phyloP scores from a whole-genome alignment of 1,284 basidiomycete genomes.

The Ustilago bromivora region DNA sequence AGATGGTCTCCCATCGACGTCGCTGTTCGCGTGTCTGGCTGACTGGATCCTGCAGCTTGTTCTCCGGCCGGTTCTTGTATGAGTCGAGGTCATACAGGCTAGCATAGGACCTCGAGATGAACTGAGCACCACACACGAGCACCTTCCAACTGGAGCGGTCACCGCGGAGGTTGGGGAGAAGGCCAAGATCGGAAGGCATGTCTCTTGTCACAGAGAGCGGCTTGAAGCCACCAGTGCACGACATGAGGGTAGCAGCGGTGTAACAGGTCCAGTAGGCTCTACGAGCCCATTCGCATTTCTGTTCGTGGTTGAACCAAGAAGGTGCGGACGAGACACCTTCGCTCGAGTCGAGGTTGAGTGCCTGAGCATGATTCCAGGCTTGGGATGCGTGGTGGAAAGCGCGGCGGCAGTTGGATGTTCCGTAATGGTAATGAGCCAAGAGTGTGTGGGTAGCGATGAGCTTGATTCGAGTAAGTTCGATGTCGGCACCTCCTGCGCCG shows the following conservation, averaged over 20 bases:
- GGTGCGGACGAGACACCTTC: slow-evolving; percentile 21
- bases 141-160: slow-evolving; percentile 59
- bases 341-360: slow-evolving; percentile 44
- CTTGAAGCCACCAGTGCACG: slow-evolving; percentile 60
- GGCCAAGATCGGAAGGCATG: slow-evolving; percentile 51
- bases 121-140: slow-evolving; percentile 58
- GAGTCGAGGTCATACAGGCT: slow-evolving; percentile 57
- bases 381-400: slow-evolving; percentile 57
- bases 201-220: slow-evolving; percentile 49
- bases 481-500: slow-evolving; percentile 34
- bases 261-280: slow-evolving; percentile 59
- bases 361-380: slow-evolving; percentile 58
- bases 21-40: slow-evolving; percentile 37
- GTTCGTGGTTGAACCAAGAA: slow-evolving; percentile 54
- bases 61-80: slow-evolving; percentile 45
- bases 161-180: slow-evolving; percentile 47
- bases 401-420: slow-evolving; percentile 44
- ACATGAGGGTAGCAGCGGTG: slow-evolving; percentile 58
- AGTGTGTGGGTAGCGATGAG: slow-evolving; percentile 58
- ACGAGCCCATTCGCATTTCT: slow-evolving; percentile 62
- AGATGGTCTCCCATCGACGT: slow-evolving; percentile 50
- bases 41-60: slow-evolving; percentile 27
- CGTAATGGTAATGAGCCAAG: slow-evolving; percentile 61
- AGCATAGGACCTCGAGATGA: slow-evolving; percentile 56
- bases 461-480: slow-evolving; percentile 59